Evolutionary conservation across 1,139 yeast species (phyloP).

Genomic region (Candida sp.): DNA sequence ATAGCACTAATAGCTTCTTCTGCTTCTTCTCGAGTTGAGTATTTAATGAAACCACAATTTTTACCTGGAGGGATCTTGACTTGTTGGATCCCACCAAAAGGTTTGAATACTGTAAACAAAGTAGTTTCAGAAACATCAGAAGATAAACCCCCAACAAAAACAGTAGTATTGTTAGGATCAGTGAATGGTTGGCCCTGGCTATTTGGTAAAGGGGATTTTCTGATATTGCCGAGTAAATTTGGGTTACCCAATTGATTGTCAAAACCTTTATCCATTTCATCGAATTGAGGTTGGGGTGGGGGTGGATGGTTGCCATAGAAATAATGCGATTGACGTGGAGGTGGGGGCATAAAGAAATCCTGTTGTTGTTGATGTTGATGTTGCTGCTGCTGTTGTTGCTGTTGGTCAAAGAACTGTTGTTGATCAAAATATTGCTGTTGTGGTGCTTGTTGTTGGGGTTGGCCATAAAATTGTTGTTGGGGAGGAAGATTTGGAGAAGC

Average conservation of each 20-base stretch:
- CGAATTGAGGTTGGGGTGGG: conserved; percentile 5
- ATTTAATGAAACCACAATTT: conserved; percentile 93
- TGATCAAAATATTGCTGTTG: conserved; percentile 5
- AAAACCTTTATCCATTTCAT: background rate
- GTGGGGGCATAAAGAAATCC: conserved; percentile 1
- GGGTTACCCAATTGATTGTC: conserved; percentile 1
- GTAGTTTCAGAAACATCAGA: conserved; percentile 75
- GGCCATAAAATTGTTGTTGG: conserved; percentile 2
- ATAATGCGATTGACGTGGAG: conserved; percentile 2
- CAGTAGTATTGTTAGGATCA: conserved; percentile 87
- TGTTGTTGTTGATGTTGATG: conserved; percentile 3
- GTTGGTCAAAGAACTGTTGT: conserved; percentile 5
- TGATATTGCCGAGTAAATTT: background rate
- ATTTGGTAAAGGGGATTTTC: conserved; percentile 4
- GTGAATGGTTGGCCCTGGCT: conserved; percentile 40
- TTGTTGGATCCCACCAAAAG: conserved; percentile 81
- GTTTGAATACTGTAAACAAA: conserved; percentile 67
- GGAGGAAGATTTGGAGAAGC: background rate
- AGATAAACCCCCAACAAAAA: conserved; percentile 90
- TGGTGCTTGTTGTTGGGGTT: conserved; percentile 1
- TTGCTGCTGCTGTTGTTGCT: conserved; percentile 1
- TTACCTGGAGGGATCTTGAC: conserved; percentile 91
- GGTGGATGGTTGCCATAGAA: conserved; percentile 10
- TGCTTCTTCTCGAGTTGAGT: conserved; percentile 74
- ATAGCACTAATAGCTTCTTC: conserved; percentile 86